Evolutionary conservation across 768 basidiomycete genomes (phyloP).

Genomic region (Cystoderma amianthinum): DNA sequence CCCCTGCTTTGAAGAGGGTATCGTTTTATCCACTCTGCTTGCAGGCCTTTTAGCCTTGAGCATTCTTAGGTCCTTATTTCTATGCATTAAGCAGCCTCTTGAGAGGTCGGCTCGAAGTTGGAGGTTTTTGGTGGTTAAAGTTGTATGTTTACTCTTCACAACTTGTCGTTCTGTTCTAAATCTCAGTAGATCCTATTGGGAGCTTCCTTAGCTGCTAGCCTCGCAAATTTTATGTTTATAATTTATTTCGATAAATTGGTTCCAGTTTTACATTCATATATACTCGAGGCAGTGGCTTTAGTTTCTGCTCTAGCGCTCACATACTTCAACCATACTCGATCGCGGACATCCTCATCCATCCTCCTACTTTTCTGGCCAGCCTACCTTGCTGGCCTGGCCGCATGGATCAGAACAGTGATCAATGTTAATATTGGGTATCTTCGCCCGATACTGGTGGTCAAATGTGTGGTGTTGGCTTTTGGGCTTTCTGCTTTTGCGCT

Average conservation of each 20-base stretch:
- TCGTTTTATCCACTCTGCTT: conserved; percentile 50
- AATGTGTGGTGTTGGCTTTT: conserved; percentile 31
- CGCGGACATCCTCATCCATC: conserved; percentile 61
- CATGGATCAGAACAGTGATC: conserved; percentile 60
- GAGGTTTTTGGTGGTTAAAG: conserved; percentile 50
- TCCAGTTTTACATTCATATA: conserved; percentile 42
- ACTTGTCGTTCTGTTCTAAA: conserved; percentile 1
- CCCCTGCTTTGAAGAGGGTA: conserved; percentile 74
- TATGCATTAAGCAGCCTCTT: conserved; percentile 15
- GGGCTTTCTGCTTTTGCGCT: conserved; percentile 51
- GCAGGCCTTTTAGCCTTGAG: conserved; percentile 34
- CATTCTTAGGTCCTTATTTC: conserved; percentile 25
- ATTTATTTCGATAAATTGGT: conserved; percentile 23
- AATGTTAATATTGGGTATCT: conserved; percentile 19
- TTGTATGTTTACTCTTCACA: conserved; percentile 42
- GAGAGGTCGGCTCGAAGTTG: conserved; percentile 39
- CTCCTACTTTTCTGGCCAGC: conserved; percentile 81
- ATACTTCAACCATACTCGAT: conserved; percentile 62
- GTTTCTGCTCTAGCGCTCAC: conserved; percentile 43
- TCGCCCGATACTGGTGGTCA: conserved; percentile 33
- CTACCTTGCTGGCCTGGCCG: conserved; percentile 38
- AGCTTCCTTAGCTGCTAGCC: conserved; percentile 39
- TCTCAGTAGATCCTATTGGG: conserved; percentile 35
- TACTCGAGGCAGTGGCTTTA: conserved; percentile 53
- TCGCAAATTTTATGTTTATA: conserved; percentile 33